Base-by-base conservation (phyloP, 2,329 filamentous ascomycete genomes). In the Neonectria coccinea region DNA sequence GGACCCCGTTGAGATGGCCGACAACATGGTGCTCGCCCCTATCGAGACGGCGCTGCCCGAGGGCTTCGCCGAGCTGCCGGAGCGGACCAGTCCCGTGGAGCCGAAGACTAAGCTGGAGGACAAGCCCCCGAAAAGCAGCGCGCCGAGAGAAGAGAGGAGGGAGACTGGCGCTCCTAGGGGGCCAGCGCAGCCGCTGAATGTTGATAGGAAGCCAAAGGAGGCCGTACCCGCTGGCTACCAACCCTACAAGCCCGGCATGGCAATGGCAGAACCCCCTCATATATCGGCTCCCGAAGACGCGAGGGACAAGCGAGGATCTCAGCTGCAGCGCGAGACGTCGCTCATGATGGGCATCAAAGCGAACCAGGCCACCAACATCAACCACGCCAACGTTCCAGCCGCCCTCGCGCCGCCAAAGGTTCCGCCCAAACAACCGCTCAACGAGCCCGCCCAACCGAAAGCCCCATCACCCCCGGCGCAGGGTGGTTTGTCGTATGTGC, bases 1-100 rank as follows among this genome's bases (percentile, higher is more conserved):
- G 0, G 73, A 80, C 0, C 80, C 83, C 0, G 77, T 84, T 4
- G 84, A 86, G 69, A 79, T 86, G 66, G 79, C 76, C 1, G 81
- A 80, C 51, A 77, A 77, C 27, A 74, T 75, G 7, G 68, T 80
- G 7, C 69, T 80, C 5, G 77, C 79, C 1, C 77, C 80, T 0
- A 77, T 79, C 20, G 76, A 80, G 64, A 77, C 75, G 8, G 63
- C 70, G 4, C 39, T 64, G 36, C 63, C 73, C 14, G 66, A 39
- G 63, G 73, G 70, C 7, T 67, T 77, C 51, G 77, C 79, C 25
- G 81, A 86, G 73, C 64, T 84, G 27, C 77, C 81, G 3, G 73
- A 77, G 65, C 68, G 78, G 29, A 71, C 72, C 11, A 75, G 74
- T 36, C 72, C 77, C 27, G 58, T 77, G 11, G 75, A 77, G 22